Conservation (phyloP, 192 early-diverging fungal genomes). For the Pilaira anomala region DNA sequence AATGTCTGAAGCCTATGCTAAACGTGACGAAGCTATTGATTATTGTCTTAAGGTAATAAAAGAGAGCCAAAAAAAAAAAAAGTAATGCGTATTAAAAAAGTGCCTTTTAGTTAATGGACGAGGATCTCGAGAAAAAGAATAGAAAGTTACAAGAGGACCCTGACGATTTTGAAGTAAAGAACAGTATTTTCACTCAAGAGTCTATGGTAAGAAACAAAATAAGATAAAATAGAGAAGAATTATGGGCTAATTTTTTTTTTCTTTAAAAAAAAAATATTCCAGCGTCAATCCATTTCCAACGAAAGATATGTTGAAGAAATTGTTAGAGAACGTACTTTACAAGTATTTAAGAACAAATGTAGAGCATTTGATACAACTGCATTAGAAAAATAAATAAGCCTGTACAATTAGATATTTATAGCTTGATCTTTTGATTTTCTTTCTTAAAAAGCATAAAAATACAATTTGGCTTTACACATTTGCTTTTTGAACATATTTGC, state of each 20-base stretch:
- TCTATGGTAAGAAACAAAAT: constrained; percentile 48
- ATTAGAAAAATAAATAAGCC: constrained; percentile 15
- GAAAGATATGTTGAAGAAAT: constrained; percentile 71
- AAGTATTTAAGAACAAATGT: constrained; percentile 68
- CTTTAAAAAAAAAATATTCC: constrained; percentile 16
- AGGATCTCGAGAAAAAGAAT: constrained; percentile 42
- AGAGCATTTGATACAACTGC: constrained; percentile 47
- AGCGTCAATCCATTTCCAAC: constrained; percentile 66
- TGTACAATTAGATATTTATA: no score
- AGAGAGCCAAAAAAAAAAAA: neutral
- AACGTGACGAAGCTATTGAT: constrained; percentile 63
- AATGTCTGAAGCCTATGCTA: constrained; percentile 60
- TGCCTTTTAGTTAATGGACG: constrained; percentile 38
- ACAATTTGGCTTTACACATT: no score
- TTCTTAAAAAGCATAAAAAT: no score
- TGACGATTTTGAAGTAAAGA: constrained; percentile 50
- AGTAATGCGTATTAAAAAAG: constrained; percentile 7
- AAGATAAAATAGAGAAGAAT: neutral
- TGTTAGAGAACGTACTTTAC: constrained; percentile 62
- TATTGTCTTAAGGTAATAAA: constrained; percentile 62
- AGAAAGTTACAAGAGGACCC: constrained; percentile 53
- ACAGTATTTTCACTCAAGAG: constrained; percentile 51
- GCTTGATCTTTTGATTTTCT: no score
- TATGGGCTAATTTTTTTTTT: neutral
- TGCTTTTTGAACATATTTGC: no score